Evolutionary conservation across 202 grass and related monocot species (phyloP).

Genomic region (Schoenoplectus triqueter): DNA sequence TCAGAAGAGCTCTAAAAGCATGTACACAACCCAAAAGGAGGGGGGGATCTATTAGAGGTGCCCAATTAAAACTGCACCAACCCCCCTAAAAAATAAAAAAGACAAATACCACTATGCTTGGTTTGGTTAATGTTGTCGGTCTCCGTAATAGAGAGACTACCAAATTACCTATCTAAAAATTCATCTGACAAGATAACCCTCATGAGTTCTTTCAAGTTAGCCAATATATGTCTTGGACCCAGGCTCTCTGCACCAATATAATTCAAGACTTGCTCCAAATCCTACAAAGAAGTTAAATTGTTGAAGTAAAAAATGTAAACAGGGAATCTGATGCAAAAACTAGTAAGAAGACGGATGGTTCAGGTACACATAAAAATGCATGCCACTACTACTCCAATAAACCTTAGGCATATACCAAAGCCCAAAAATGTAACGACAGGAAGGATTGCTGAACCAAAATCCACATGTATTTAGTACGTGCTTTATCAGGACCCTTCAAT

Average conservation of each 20-base stretch:
- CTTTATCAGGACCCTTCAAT: background rate
- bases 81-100: background rate
- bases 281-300: conserved; percentile 35
- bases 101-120: background rate
- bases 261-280: conserved; percentile 83
- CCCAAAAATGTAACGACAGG: background rate
- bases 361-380: too few relatives aligned
- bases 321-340: background rate
- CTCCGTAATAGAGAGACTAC: background rate
- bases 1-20: background rate
- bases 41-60: background rate
- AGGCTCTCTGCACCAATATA: conserved; percentile 77
- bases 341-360: background rate
- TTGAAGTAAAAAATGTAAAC: background rate
- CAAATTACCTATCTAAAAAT: conserved; percentile 57
- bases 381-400: background rate
- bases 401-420: background rate
- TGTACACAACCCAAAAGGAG: background rate
- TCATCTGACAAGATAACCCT: conserved; percentile 62
- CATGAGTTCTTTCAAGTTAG: conserved; percentile 91
- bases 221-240: conserved; percentile 78
- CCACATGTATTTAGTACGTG: background rate
- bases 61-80: conserved; percentile 35
- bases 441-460: background rate
- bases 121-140: conserved; percentile 17